Conservation (phyloP, 2,329 filamentous ascomycete genomes). For the Cercospora sp. region DNA sequence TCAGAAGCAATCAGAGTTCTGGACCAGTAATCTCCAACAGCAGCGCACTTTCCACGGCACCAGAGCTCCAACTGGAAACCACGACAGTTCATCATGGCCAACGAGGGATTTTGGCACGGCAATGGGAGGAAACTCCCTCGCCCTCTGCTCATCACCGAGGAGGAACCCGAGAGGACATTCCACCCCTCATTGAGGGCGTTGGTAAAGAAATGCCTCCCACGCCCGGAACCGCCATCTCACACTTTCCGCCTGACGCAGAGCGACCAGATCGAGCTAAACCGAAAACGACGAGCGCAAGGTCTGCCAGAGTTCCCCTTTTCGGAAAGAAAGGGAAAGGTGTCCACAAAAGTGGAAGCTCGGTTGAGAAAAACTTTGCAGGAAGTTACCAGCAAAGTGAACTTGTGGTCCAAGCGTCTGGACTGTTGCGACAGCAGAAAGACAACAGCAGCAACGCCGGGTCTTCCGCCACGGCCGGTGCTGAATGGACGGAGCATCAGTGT, state of each 20-base stretch:
- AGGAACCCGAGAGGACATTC: background rate
- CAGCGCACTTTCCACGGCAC: background rate
- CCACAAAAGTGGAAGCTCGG: constrained; percentile 1
- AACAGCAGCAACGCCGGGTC: background rate
- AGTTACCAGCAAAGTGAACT: background rate
- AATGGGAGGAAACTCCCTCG: constrained; percentile 2
- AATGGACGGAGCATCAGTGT: constrained; percentile 2
- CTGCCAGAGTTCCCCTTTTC: background rate
- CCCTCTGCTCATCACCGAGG: background rate
- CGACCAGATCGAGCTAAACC: background rate
- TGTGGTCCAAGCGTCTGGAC: background rate
- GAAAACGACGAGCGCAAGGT: background rate
- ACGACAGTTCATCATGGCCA: background rate
- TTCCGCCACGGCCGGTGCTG: background rate
- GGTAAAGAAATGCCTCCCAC: background rate
- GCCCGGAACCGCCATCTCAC: background rate
- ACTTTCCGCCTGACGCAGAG: background rate
- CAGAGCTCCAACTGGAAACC: background rate
- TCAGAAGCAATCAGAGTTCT: background rate
- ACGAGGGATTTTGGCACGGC: background rate
- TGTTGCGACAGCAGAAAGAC: background rate
- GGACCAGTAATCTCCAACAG: background rate
- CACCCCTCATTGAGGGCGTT: background rate
- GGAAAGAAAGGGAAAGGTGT: background rate
- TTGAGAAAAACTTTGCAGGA: constrained; percentile 1